Evolutionary conservation across 2,329 filamentous ascomycete species (phyloP).

Genomic region (Ceratocystis variospora): DNA sequence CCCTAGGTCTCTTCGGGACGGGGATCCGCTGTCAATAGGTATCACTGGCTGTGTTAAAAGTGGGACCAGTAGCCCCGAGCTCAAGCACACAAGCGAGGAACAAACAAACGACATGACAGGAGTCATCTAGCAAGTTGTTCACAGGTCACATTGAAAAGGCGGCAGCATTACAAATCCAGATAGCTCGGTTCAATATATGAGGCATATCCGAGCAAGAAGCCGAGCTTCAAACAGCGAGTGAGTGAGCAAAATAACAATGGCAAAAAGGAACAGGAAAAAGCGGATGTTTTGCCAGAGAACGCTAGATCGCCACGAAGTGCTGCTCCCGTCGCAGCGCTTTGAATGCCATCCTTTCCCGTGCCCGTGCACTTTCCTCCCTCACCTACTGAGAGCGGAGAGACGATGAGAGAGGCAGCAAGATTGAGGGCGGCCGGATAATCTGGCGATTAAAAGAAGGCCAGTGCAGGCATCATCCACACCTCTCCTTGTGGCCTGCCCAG

Average conservation of each 20-base stretch:
- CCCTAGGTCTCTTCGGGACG: background rate
- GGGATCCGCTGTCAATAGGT: background rate
- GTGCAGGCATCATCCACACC: too few relatives aligned
- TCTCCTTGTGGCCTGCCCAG: too few relatives aligned
- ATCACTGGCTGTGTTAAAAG: background rate
- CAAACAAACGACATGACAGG: background rate
- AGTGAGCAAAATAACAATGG: background rate
- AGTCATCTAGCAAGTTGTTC: background rate
- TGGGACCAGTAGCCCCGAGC: background rate
- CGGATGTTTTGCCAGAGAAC: background rate
- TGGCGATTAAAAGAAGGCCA: too few relatives aligned
- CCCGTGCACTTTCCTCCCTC: background rate
- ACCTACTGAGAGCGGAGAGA: too few relatives aligned
- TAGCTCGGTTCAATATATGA: too few relatives aligned
- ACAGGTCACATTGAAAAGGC: too few relatives aligned
- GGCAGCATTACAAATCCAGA: too few relatives aligned
- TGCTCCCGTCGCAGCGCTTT: slow-evolving; percentile 1
- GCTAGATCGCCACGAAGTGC: background rate
- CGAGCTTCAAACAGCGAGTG: background rate
- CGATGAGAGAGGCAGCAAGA: too few relatives aligned
- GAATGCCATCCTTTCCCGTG: slow-evolving; percentile 5
- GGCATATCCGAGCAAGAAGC: background rate
- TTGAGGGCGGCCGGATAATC: too few relatives aligned
- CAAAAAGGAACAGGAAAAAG: background rate
- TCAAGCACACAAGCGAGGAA: background rate